These are phyloP conservation scores for Fragaria iinumae DNA, from an alignment of 306 rosid genomes.

Conservation along the genomic window DNA sequence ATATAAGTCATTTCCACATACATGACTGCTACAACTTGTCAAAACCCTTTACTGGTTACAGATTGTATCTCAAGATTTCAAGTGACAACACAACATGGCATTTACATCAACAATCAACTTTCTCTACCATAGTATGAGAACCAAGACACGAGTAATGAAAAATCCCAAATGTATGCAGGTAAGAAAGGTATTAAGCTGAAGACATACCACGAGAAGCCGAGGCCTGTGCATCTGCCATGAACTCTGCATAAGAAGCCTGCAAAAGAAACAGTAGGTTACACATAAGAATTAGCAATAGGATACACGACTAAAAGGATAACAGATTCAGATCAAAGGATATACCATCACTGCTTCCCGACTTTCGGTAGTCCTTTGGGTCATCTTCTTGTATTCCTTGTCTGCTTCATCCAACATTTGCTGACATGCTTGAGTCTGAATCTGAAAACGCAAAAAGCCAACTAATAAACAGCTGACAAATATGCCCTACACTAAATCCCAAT, in stretches of 20 bases:
- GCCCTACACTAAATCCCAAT: background rate
- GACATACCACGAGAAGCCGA: constrained; percentile 69
- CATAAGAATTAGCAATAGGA: constrained; percentile 10
- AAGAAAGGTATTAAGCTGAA: constrained; percentile 1
- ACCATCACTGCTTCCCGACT: constrained; percentile 83
- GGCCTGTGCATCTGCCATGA: constrained; percentile 67
- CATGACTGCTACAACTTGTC: background rate
- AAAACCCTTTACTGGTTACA: background rate
- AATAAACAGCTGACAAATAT: background rate
- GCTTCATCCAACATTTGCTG: constrained; percentile 68
- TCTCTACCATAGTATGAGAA: background rate
- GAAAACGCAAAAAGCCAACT: background rate
- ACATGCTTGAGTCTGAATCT: constrained; percentile 80
- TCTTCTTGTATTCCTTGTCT: constrained; percentile 68
- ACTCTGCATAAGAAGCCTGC: constrained; percentile 78
- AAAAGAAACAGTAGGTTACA: constrained; percentile 19
- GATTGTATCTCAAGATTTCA: constrained; percentile 1
- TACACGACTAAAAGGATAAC: background rate
- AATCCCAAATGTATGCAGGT: background rate
- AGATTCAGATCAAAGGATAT: constrained; percentile 6
- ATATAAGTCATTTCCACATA: background rate
- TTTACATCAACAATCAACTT: background rate
- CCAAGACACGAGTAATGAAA: background rate
- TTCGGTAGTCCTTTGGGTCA: constrained; percentile 59
- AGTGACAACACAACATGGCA: background rate